Evolutionary conservation across 345 rosid species (phyloP), one percentile per base, ranked within the genome.

Genomic region (Turnera subulata): DNA sequence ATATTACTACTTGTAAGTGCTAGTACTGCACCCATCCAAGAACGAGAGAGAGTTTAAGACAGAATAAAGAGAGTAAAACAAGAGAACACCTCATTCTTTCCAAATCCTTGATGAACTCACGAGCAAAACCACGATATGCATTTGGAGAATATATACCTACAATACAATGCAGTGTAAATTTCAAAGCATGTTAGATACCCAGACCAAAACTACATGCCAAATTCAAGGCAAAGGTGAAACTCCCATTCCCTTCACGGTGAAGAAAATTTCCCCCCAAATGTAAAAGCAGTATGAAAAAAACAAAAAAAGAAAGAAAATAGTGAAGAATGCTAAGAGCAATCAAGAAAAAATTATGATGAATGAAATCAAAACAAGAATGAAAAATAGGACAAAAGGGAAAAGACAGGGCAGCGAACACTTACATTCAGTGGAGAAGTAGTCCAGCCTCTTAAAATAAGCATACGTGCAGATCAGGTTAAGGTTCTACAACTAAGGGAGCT

Each of bases 401-500:
- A 14, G 14, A 24, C 46, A 43, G 50, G 14, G 55, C 46, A 44
- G 25, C 46, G 52, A 64, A 65, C 44, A 75, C 68, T 83, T 83
- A 88, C 98, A 91, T 80, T 91, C 98, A n/a, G 97, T 92, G n/a
- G 98, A 92, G 82, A 92, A 89, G 84, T 89, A 92, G 72, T 92
- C 93, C 64, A 86, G 86, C 82, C 73, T 89, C 86, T 86, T 92
- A 82, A 92, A 92, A 68, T 89, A 92, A 52, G 98, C 98, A 84
- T 89, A 92, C 94, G 93, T 92, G 52, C 65, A 20, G 35, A 54
- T 56, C 12, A 60, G 23, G 74, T 91, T 76, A 83, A 92, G 91
- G 89, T 65, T 46, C 51, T 73, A 38, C 60, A 72, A 47, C 2
- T 42, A 42, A 9, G 0, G 16, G 5, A 42, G n/a, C 4, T 11